These are phyloP conservation scores for Tricholoma hemisulphureum DNA, from an alignment of 768 basidiomycete species.

Conservation along the genomic window DNA sequence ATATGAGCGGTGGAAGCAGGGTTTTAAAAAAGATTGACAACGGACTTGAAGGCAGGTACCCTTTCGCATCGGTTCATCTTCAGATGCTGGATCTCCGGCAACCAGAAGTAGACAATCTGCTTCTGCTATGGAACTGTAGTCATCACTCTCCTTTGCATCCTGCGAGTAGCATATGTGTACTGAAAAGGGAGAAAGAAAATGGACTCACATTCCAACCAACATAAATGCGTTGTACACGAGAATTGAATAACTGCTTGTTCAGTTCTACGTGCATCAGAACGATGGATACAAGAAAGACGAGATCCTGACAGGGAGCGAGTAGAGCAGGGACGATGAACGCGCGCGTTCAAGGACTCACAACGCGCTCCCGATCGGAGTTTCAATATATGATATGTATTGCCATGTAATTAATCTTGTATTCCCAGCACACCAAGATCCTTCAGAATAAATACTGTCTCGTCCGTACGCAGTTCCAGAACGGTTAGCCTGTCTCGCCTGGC, in stretches of 20 bases:
- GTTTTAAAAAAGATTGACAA: constrained; percentile 3
- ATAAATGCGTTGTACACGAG: constrained; percentile 58
- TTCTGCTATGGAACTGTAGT: constrained; percentile 65
- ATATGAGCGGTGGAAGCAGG: constrained; percentile 14
- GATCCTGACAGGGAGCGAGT: background rate
- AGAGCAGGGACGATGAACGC: constrained; percentile 17
- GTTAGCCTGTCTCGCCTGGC: constrained; percentile 69
- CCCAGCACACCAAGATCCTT: constrained; percentile 67
- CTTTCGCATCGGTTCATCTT: constrained; percentile 90
- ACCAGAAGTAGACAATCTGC: constrained; percentile 68
- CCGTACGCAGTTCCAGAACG: constrained; percentile 81
- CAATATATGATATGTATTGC: constrained; percentile 2
- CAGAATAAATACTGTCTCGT: constrained; percentile 86
- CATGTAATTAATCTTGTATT: constrained; percentile 46
- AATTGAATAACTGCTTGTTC: constrained; percentile 57
- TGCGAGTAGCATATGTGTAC: constrained; percentile 26
- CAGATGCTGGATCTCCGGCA: constrained; percentile 75
- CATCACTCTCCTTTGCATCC: constrained; percentile 68
- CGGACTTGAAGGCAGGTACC: constrained; percentile 89
- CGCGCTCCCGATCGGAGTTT: constrained; percentile 27
- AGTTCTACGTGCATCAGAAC: constrained; percentile 65
- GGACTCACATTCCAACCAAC: constrained; percentile 62
- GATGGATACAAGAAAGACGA: background rate
- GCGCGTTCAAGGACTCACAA: constrained; percentile 17
- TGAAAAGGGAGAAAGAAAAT: constrained; percentile 9